Evolutionary conservation across 495 filamentous ascomycete species (phyloP).

Genomic region (Aspergillus sclerotioniger): DNA sequence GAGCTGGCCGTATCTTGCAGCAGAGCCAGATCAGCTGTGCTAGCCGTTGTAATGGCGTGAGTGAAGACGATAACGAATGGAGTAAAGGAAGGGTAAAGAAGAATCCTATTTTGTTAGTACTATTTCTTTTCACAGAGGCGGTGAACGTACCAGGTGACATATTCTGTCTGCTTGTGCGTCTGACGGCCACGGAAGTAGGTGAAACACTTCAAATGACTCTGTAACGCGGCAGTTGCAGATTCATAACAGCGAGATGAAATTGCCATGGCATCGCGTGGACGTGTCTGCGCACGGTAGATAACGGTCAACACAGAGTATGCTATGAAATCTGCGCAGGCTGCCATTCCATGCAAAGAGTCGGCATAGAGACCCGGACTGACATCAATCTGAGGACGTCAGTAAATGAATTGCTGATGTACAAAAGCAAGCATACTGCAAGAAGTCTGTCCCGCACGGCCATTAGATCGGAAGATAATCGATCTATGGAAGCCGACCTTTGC

Average conservation of each 20-base stretch:
- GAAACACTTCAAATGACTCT: constrained; percentile 26
- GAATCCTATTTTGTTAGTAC: constrained; percentile 18
- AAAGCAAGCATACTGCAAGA: constrained; percentile 14
- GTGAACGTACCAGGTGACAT: constrained; percentile 25
- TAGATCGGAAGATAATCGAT: constrained; percentile 19
- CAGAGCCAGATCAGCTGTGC: constrained; percentile 15
- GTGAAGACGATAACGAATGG: constrained; percentile 30
- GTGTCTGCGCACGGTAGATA: constrained; percentile 28
- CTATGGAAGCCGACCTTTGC: constrained; percentile 12
- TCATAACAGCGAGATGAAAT: constrained; percentile 26
- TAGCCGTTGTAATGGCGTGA: constrained; percentile 27
- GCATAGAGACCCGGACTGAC: constrained; percentile 25
- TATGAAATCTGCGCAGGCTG: constrained; percentile 30
- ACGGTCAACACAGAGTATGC: constrained; percentile 28
- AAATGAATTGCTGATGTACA: neutral
- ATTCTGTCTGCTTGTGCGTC: constrained; percentile 29
- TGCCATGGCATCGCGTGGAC: constrained; percentile 22
- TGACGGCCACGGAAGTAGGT: constrained; percentile 24
- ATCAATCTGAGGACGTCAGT: constrained; percentile 19
- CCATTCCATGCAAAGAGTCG: constrained; percentile 29
- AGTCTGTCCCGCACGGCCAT: constrained; percentile 23
- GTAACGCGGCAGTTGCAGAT: constrained; percentile 19
- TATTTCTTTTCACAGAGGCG: neutral
- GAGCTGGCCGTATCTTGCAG: constrained; percentile 25
- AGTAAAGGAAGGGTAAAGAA: constrained; percentile 28